Evolutionary conservation across 139 green algal genomes (phyloP).

Genomic region (Tetradesmus lagerheimii): DNA sequence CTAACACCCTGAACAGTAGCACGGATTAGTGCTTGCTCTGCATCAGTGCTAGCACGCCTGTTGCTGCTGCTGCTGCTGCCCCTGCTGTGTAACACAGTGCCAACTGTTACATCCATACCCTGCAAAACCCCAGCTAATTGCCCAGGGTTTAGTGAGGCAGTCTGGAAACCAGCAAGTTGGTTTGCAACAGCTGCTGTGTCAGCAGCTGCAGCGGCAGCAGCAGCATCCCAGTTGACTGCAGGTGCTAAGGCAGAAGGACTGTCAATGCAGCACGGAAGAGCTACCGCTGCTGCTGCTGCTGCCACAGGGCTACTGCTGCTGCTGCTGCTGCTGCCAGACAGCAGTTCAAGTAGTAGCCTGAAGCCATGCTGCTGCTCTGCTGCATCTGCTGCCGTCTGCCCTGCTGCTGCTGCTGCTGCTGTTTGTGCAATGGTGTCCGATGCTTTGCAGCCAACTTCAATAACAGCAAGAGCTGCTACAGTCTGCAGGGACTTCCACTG

Average conservation of each 20-base stretch:
- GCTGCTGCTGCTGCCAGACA: slow-evolving; percentile 3
- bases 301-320: neutral
- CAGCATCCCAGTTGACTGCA: slow-evolving; percentile 27
- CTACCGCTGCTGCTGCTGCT: slow-evolving; percentile 25
- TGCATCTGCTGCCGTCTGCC: neutral
- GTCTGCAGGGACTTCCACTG: slow-evolving; percentile 26
- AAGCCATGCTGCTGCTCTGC: neutral
- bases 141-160: neutral
- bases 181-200: neutral
- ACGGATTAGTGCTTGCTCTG: neutral
- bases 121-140: neutral
- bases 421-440: no score
- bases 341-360: neutral
- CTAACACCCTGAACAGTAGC: neutral
- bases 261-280: neutral
- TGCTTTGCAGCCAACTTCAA: neutral
- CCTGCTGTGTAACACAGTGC: neutral
- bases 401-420: slow-evolving; percentile 8
- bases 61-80: neutral
- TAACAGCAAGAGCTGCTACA: neutral
- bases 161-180: neutral
- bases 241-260: neutral
- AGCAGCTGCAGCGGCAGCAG: slow-evolving; percentile 23
- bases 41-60: neutral
- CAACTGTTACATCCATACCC: neutral